Conservation (phyloP, 768 basidiomycete species). For the Heimioporus sp. region DNA sequence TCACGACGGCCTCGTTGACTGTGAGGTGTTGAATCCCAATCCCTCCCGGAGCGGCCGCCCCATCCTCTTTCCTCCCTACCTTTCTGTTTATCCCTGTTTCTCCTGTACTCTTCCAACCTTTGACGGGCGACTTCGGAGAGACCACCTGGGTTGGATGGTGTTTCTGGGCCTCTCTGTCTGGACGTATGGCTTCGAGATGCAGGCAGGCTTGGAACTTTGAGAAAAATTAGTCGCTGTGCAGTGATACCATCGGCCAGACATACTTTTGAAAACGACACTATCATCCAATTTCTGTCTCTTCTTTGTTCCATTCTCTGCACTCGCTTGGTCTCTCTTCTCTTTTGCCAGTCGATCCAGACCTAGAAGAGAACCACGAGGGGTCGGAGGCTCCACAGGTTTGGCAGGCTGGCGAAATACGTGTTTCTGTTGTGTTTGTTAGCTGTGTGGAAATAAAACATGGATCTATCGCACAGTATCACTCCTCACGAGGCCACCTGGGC, state of each 20-base stretch:
- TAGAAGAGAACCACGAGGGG: constrained; percentile 75
- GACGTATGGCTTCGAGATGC: constrained; percentile 50
- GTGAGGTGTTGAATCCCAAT: constrained; percentile 64
- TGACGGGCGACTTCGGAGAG: constrained; percentile 72
- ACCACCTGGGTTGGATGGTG: constrained; percentile 91
- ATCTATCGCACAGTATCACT: constrained; percentile 53
- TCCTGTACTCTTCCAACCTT: constrained; percentile 75
- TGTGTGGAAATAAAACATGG: neutral
- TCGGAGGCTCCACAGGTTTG: constrained; percentile 70
- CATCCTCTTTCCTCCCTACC: constrained; percentile 60
- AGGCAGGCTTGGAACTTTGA: constrained; percentile 76
- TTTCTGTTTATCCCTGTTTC: constrained; percentile 64
- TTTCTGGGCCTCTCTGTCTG: constrained; percentile 82
- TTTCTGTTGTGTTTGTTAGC: constrained; percentile 41
- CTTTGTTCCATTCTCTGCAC: constrained; percentile 43
- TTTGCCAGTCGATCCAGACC: constrained; percentile 87
- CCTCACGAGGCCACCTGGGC: constrained; percentile 76
- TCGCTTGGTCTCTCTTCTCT: constrained; percentile 75
- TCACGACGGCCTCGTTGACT: constrained; percentile 45
- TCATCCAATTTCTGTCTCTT: constrained; percentile 63
- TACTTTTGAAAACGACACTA: constrained; percentile 87
- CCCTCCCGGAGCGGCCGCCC: constrained; percentile 35
- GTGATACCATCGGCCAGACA: constrained; percentile 8
- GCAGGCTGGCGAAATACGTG: constrained; percentile 82
- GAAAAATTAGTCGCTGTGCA: neutral